Evolutionary conservation across 495 filamentous ascomycete genomes (phyloP).

Genomic region (Aspergillus affinis): DNA sequence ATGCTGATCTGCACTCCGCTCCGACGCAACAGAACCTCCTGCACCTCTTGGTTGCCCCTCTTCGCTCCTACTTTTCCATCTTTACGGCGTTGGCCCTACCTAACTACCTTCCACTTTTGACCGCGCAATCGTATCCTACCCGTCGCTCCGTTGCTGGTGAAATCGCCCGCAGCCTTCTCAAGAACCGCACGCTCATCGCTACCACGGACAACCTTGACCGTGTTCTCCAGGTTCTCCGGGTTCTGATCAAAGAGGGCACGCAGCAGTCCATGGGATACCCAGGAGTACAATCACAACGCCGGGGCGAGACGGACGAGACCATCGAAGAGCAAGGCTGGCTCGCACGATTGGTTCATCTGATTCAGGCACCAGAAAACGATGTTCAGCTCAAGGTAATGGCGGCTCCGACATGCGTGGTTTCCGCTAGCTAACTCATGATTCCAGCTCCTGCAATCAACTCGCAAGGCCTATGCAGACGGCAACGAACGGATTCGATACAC

Average conservation of each 20-base stretch:
- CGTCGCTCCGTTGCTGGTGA: slow-evolving; percentile 87
- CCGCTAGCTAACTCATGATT: slow-evolving; percentile 26
- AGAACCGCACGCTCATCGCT: slow-evolving; percentile 74
- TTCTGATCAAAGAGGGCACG: slow-evolving; percentile 88
- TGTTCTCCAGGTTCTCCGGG: slow-evolving; percentile 80
- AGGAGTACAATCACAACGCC: slow-evolving; percentile 64
- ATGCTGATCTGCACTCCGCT: slow-evolving; percentile 87
- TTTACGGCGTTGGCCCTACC: slow-evolving; percentile 92
- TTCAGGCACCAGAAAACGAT: slow-evolving; percentile 81
- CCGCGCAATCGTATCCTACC: slow-evolving; percentile 91
- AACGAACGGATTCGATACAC: slow-evolving; percentile 96
- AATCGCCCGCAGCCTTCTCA: slow-evolving; percentile 73
- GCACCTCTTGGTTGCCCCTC: slow-evolving; percentile 80
- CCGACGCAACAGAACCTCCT: slow-evolving; percentile 86
- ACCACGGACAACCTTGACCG: slow-evolving; percentile 80
- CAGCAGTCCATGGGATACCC: slow-evolving; percentile 84
- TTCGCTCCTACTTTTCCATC: slow-evolving; percentile 85
- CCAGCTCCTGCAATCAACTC: slow-evolving; percentile 80
- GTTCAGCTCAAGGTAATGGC: slow-evolving; percentile 75
- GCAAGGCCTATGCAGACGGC: slow-evolving; percentile 86
- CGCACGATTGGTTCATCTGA: slow-evolving; percentile 84
- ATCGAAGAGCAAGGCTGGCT: slow-evolving; percentile 97
- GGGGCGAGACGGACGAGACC: slow-evolving; percentile 88
- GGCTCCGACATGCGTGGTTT: neutral
- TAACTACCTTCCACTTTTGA: slow-evolving; percentile 83